Evolutionary conservation across 1,284 basidiomycete genomes (phyloP), one percentile per base, ranked within the genome.

Genomic region (Vanrija sp.): DNA sequence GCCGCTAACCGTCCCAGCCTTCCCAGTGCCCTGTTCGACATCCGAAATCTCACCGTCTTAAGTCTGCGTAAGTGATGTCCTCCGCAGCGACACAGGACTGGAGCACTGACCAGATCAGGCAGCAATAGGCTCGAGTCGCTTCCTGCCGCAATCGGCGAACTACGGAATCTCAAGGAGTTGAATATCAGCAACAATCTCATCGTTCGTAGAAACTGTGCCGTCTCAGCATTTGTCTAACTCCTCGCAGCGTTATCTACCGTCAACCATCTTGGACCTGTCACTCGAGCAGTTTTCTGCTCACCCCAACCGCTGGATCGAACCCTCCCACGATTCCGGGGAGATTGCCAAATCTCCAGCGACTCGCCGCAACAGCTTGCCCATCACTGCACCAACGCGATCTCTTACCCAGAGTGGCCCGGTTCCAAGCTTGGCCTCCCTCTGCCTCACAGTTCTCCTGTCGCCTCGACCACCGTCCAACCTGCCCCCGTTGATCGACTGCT

Each of bases 141-240:
- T 0, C 75, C 75, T 0, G 70, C 75, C 4, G 73, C 73, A 3
- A 72, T 77, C 38, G 72, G 72, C 1, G 62, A 66, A 18, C 60
- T 77, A 6, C 39, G 49, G 9, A 60, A 72, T 41, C 56, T 77
- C 22, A 68, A 65, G 45, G 69, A 71, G 47, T 62, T 77, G 19
- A 75, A 72, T 49, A 72, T 77, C 35, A 65, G 70, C 25, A 64
- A 65, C 51, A 77, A 77, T 49, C 51, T 60, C 23, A 71, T 77
- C 18, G 75, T 73, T 36, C 46, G 75, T 61, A n/a, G 35, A 16
- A 20, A 38, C 8, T 14, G 10, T 14, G 31, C 12, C 5, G 31
- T 31, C n/a, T 31, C 10, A 14, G 14, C 8, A 14, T 8, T 16
- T 37, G 24, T 27, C n/a, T 19, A 16, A 22, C 20, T 39, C 23